phyloP scores from a whole-genome alignment of 331 rosid species.

The Spiraea crenata region DNA sequence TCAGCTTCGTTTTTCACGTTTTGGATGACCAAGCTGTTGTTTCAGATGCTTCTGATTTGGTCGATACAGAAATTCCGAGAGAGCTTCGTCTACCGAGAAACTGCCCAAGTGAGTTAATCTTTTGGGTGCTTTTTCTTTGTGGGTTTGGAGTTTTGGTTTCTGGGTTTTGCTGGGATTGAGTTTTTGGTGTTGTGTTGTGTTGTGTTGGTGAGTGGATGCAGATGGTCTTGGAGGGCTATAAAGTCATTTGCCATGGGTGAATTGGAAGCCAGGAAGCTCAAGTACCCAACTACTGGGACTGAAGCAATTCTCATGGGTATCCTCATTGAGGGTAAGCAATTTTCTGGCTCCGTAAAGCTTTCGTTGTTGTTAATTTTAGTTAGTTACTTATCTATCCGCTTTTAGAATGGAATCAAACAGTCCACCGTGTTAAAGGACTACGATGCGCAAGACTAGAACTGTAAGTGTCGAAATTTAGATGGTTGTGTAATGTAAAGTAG shows the following conservation, averaged over 20 bases:
- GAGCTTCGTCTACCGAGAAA: conserved; percentile 40
- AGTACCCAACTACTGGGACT: conserved; percentile 53
- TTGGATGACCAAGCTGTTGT: conserved; percentile 29
- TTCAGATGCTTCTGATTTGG: conserved; percentile 43
- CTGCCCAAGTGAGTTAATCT: conserved; percentile 54
- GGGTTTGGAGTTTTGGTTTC: conserved; percentile 7
- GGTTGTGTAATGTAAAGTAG: not conserved
- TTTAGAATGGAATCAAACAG: not conserved
- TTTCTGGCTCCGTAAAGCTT: not conserved
- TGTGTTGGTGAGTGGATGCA: conserved; percentile 23
- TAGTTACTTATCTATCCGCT: not conserved
- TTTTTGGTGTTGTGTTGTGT: not conserved
- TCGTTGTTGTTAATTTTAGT: not conserved
- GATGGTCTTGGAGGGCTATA: conserved; percentile 82
- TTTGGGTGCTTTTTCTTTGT: conserved; percentile 1
- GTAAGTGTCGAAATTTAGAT: not conserved
- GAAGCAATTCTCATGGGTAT: conserved; percentile 76
- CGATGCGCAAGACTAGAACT: not conserved
- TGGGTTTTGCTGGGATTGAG: conserved; percentile 13
- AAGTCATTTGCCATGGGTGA: conserved; percentile 68
- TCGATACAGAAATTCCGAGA: conserved; percentile 50
- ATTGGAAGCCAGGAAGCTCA: conserved; percentile 74
- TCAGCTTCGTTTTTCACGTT: not conserved
- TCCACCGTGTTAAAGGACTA: not conserved
- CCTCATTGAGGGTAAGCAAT: conserved; percentile 59